These are phyloP conservation scores for Phytophthora hibernalis DNA, from an alignment of 352 stramenopile genomes.

Conservation along the genomic window DNA sequence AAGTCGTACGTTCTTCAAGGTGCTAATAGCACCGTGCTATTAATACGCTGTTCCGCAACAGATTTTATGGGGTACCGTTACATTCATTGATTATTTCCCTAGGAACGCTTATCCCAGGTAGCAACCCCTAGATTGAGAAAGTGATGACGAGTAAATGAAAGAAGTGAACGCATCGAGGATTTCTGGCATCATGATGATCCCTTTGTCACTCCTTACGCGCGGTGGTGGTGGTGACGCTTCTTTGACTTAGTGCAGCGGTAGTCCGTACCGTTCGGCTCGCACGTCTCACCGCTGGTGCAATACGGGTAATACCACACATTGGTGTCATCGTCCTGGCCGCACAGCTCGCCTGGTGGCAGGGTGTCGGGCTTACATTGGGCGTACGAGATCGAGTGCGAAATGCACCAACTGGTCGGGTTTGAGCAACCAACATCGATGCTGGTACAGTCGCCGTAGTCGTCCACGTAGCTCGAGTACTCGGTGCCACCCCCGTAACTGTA, in stretches of 20 bases:
- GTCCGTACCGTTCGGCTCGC: slow-evolving; percentile 28
- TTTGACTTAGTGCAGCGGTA: slow-evolving; percentile 33
- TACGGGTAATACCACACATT: slow-evolving; percentile 43
- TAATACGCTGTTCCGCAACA: too few relatives aligned
- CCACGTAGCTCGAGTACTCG: slow-evolving; percentile 26
- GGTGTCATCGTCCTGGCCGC: slow-evolving; percentile 38
- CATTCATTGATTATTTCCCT: too few relatives aligned
- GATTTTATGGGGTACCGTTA: too few relatives aligned
- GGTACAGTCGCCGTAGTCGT: slow-evolving; percentile 30
- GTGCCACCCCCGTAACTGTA: slow-evolving; percentile 15
- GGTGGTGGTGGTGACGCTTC: slow-evolving; percentile 24
- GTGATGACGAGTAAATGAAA: not conserved
- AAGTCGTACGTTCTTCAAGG: too few relatives aligned
- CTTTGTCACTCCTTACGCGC: slow-evolving; percentile 13
- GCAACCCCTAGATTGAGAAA: too few relatives aligned
- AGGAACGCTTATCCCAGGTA: too few relatives aligned
- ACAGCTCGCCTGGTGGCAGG: slow-evolving; percentile 35
- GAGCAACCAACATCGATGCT: slow-evolving; percentile 19
- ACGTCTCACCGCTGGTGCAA: slow-evolving; percentile 36
- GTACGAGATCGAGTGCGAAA: slow-evolving; percentile 38
- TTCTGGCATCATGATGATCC: not conserved
- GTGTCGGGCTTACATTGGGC: slow-evolving; percentile 42
- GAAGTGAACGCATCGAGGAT: not conserved
- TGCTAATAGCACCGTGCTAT: too few relatives aligned
- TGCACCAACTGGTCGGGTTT: slow-evolving; percentile 20